Percentiles rank a stretch among this genome's conserved stretches.
phyloP scores from a whole-genome alignment of 305 asterid species.

The Petunia hybrid region DNA sequence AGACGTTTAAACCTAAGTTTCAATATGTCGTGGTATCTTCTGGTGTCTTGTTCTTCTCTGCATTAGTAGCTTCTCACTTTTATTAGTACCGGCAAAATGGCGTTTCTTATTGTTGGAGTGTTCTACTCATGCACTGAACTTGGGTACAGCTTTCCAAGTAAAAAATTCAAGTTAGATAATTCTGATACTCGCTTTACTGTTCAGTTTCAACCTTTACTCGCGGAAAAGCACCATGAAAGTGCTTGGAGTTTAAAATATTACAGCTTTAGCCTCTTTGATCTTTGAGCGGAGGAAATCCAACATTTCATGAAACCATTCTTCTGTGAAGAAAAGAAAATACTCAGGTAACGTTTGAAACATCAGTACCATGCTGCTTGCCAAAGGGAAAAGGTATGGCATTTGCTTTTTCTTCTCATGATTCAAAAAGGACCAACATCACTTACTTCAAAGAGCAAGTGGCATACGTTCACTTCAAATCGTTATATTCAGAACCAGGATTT shows the following conservation, averaged over 20 bases:
- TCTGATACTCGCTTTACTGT: neutral
- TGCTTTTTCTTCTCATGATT: neutral
- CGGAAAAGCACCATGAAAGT: slow-evolving; percentile 20
- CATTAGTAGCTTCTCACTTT: slow-evolving; percentile 14
- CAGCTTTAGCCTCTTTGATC: neutral
- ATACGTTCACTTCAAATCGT: neutral
- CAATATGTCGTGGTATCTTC: neutral
- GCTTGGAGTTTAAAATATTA: neutral
- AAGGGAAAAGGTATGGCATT: slow-evolving; percentile 2
- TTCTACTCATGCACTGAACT: neutral
- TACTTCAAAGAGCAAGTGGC: neutral
- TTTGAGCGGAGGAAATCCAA: slow-evolving; percentile 4
- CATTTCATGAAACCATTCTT: too few relatives aligned
- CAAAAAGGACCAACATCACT: neutral
- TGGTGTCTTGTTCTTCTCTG: neutral
- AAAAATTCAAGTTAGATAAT: slow-evolving; percentile 21
- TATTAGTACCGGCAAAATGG: neutral
- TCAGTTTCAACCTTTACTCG: neutral
- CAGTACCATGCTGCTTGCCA: neutral
- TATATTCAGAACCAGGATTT: neutral
- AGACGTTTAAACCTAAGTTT: neutral
- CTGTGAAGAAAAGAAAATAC: too few relatives aligned
- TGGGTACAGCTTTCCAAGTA: slow-evolving; percentile 17
- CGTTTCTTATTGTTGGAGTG: slow-evolving; percentile 23
- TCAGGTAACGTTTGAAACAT: slow-evolving; percentile 5